phyloP scores from a whole-genome alignment of 2,329 filamentous ascomycete genomes.

The Xylaria multiplex region DNA sequence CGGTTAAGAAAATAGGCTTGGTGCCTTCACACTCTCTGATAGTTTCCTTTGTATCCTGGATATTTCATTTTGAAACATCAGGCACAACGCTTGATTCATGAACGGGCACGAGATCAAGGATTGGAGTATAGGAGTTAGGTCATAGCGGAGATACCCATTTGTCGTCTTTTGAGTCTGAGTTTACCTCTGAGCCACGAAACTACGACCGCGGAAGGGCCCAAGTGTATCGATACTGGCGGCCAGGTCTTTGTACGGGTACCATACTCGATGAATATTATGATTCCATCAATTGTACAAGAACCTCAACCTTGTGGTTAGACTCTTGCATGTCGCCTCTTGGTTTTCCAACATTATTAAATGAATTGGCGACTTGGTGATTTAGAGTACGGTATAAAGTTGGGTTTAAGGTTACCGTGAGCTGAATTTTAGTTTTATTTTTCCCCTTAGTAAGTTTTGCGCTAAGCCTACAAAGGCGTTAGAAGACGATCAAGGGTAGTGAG shows the following conservation, averaged over 20 bases:
- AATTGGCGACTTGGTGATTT: conserved; percentile 40
- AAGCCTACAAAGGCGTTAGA: conserved; percentile 42
- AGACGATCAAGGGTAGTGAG: not conserved
- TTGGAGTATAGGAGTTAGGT: conserved; percentile 45
- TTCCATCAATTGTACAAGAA: conserved; percentile 33
- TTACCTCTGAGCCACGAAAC: conserved; percentile 38
- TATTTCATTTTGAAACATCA: conserved; percentile 19
- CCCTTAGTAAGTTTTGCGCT: conserved; percentile 35
- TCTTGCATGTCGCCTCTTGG: conserved; percentile 34
- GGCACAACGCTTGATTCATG: conserved; percentile 20
- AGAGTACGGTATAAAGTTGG: conserved; percentile 36
- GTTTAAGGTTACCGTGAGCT: conserved; percentile 43
- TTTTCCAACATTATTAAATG: conserved; percentile 46
- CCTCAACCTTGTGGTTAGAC: conserved; percentile 42
- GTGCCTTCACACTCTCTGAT: conserved; percentile 6
- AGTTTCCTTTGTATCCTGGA: conserved; percentile 19
- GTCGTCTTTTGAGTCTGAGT: conserved; percentile 43
- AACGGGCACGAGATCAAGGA: conserved; percentile 23
- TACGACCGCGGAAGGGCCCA: conserved; percentile 29
- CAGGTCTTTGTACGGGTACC: conserved; percentile 6
- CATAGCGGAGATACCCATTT: conserved; percentile 46
- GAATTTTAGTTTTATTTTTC: conserved; percentile 47
- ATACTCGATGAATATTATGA: conserved; percentile 25
- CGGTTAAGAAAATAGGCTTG: conserved; percentile 38
- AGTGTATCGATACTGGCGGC: conserved; percentile 1